These are phyloP conservation scores for Xylaria flabelliformis DNA, from an alignment of 495 filamentous ascomycete genomes.

Conservation along the genomic window DNA sequence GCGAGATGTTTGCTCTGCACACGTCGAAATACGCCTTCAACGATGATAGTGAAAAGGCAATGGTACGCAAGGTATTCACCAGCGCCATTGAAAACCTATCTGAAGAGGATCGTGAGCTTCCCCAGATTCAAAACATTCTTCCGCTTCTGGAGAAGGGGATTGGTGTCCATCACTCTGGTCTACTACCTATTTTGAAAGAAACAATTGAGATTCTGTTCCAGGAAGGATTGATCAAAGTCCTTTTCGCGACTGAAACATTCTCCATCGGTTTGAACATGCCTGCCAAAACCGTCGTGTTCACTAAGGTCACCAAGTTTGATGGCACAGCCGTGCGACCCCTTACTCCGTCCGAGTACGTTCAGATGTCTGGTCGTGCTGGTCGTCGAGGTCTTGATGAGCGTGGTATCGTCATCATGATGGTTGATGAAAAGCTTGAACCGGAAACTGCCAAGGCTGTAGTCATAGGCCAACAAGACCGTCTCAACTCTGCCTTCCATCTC, in stretches of 20 bases:
- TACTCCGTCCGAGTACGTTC: slow-evolving; percentile 94
- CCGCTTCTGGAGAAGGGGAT: slow-evolving; percentile 90
- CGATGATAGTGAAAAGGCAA: slow-evolving; percentile 91
- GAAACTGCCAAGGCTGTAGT: slow-evolving; percentile 90
- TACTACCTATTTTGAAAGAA: slow-evolving; percentile 95
- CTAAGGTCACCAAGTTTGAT: slow-evolving; percentile 93
- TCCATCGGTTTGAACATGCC: slow-evolving; percentile 99
- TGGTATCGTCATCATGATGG: slow-evolving; percentile 99
- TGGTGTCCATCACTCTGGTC: slow-evolving; percentile 94
- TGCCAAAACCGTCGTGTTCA: slow-evolving; percentile 98
- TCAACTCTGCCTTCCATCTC: slow-evolving; percentile 96
- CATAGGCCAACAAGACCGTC: slow-evolving; percentile 90
- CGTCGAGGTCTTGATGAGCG: slow-evolving; percentile 96
- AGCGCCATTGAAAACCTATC: slow-evolving; percentile 90
- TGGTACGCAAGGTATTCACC: slow-evolving; percentile 92
- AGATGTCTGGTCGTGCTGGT: slow-evolving; percentile 97
- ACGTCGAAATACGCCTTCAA: slow-evolving; percentile 93
- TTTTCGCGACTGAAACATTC: slow-evolving; percentile 98
- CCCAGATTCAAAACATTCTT: slow-evolving; percentile 90
- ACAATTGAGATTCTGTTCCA: slow-evolving; percentile 99
- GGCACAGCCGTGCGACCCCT: slow-evolving; percentile 82
- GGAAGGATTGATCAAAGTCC: slow-evolving; percentile 94
- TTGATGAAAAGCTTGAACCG: slow-evolving; percentile 96
- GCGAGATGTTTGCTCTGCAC: slow-evolving; percentile 82
- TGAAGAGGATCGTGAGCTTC: slow-evolving; percentile 84